Evolutionary conservation across 345 rosid species (phyloP).

Genomic region (Brassica incana): DNA sequence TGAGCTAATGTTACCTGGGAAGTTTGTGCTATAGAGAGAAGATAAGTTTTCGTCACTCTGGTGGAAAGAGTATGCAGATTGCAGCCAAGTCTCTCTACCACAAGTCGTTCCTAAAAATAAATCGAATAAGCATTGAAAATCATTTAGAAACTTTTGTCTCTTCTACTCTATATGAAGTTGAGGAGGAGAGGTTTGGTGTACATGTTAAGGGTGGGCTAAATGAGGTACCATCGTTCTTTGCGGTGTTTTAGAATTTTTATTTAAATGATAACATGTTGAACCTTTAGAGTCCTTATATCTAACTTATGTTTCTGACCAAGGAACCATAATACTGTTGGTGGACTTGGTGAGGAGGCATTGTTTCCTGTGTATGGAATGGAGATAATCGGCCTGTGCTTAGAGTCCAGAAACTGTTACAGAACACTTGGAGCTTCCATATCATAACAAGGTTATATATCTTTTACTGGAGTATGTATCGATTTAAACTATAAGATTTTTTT

Average conservation of each 20-base stretch:
- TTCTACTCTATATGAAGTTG: not conserved
- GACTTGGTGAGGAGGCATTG: no score
- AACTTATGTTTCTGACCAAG: no score
- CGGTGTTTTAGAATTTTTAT: no score
- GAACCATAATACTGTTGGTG: no score
- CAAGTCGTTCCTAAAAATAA: constrained; percentile 41
- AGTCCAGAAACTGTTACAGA: constrained; percentile 90
- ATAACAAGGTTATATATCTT: constrained; percentile 58
- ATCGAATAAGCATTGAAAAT: constrained; percentile 39
- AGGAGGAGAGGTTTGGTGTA: not conserved
- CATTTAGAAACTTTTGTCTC: constrained; percentile 23
- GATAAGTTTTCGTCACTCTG: constrained; percentile 86
- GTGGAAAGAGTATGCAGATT: constrained; percentile 99
- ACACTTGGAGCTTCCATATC: constrained; percentile 87
- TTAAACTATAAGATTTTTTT: not conserved
- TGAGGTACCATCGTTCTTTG: no score
- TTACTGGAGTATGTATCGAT: not conserved
- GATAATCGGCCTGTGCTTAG: constrained; percentile 92
- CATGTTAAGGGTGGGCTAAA: no score
- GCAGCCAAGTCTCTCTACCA: constrained; percentile 79
- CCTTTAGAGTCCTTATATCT: no score
- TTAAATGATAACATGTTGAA: no score
- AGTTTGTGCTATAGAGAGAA: constrained; percentile 59
- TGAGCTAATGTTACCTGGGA: not conserved
- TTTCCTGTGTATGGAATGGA: constrained; percentile 79